Percentiles rank a stretch among this genome's conserved stretches.
phyloP scores from a whole-genome alignment of 345 rosid genomes.

The Ricinus communis region DNA sequence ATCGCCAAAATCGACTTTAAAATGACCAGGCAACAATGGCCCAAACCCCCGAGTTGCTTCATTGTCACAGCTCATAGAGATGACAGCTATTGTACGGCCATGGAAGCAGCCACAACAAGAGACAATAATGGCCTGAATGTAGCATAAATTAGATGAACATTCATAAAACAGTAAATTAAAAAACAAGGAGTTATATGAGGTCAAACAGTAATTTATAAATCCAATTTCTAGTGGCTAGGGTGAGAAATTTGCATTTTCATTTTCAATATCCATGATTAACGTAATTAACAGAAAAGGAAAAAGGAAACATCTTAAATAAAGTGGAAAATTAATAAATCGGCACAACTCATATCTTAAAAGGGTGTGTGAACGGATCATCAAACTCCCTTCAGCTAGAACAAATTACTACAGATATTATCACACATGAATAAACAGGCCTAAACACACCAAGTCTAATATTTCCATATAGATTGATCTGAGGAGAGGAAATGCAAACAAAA shows the following conservation, averaged over 20 bases:
- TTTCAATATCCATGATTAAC: too few species aligned
- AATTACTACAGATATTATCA: not conserved
- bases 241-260: not conserved
- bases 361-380: not conserved
- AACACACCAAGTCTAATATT: not conserved
- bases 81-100: constrained; percentile 89
- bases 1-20: constrained; percentile 97
- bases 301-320: too few species aligned
- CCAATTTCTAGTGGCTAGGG: not conserved
- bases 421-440: not conserved
- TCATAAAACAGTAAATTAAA: constrained; percentile 5
- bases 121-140: constrained; percentile 75
- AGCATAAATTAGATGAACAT: constrained; percentile 6
- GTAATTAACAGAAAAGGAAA: too few species aligned
- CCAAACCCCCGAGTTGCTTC: constrained; percentile 95
- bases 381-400: not conserved
- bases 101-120: constrained; percentile 99
- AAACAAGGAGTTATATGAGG: not conserved
- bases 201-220: not conserved
- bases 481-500: not conserved
- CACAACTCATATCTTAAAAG: not conserved
- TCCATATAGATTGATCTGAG: not conserved
- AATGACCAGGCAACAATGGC: constrained; percentile 83
- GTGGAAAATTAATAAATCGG: too few species aligned
- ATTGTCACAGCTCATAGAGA: constrained; percentile 99